phyloP scores from a whole-genome alignment of 306 rosid genomes.

The Parietaria judaica region DNA sequence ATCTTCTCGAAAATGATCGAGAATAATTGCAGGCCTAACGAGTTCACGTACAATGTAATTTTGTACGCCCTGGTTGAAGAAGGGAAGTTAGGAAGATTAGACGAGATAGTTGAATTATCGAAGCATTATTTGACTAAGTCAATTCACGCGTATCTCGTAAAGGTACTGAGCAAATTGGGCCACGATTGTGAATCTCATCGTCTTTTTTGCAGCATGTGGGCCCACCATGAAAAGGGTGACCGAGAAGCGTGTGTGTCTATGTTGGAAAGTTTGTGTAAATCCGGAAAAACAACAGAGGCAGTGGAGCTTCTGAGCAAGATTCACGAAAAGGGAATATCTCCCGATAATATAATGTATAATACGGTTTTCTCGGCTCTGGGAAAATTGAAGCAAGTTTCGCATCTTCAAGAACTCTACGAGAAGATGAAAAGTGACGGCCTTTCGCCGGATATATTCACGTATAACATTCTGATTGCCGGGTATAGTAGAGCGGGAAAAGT shows the following conservation, averaged over 20 bases:
- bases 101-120: constrained; percentile 48
- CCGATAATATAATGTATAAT: constrained; percentile 79
- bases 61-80: constrained; percentile 61
- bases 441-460: constrained; percentile 68
- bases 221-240: constrained; percentile 65
- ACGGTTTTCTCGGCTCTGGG: constrained; percentile 70
- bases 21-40: constrained; percentile 67
- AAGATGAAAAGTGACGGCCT: constrained; percentile 82
- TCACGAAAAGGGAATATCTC: constrained; percentile 68
- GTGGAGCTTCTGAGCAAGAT: constrained; percentile 59
- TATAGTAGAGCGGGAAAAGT: constrained; percentile 77
- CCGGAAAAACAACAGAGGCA: constrained; percentile 74
- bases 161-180: constrained; percentile 70
- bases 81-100: constrained; percentile 71
- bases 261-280: constrained; percentile 73
- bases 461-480: constrained; percentile 77
- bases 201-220: constrained; percentile 91
- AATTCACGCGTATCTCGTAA: constrained; percentile 64
- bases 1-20: constrained; percentile 74
- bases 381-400: constrained; percentile 54
- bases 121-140: constrained; percentile 49
- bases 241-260: constrained; percentile 64
- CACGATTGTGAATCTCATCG: constrained; percentile 83
- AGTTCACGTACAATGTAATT: constrained; percentile 67
- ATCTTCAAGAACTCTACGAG: constrained; percentile 59